phyloP scores from a whole-genome alignment of 2,329 filamentous ascomycete species.

The Delphinella strobiligena region DNA sequence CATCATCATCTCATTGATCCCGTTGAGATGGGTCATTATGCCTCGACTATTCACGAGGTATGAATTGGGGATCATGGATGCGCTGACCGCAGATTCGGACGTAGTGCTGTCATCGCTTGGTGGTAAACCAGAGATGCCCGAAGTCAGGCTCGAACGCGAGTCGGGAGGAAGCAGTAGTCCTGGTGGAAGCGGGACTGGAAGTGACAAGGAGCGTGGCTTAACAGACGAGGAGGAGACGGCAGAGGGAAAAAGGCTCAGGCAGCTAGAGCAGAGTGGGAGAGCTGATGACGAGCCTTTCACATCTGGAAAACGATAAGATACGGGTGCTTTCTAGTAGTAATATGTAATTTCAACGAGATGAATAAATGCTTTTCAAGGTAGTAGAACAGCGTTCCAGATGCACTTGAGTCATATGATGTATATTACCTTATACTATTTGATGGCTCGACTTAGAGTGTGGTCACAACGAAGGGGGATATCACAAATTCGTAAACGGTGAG shows the following conservation, averaged over 20 bases:
- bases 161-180: constrained; percentile 11
- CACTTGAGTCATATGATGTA: too few relatives aligned
- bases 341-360: too few relatives aligned
- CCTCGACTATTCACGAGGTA: constrained; percentile 37
- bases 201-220: constrained; percentile 32
- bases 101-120: constrained; percentile 42
- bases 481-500: too few relatives aligned
- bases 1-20: constrained; percentile 45
- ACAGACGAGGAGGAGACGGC: constrained; percentile 29
- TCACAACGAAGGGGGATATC: too few relatives aligned
- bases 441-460: too few relatives aligned
- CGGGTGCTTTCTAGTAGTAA: background rate
- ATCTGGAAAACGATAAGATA: background rate
- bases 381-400: too few relatives aligned
- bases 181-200: constrained; percentile 20
- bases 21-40: constrained; percentile 38
- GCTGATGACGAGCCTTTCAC: background rate
- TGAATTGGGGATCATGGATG: constrained; percentile 40
- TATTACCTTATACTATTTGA: too few relatives aligned
- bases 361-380: too few relatives aligned
- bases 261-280: background rate
- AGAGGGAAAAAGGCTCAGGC: constrained; percentile 13
- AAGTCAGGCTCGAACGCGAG: constrained; percentile 17
- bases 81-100: constrained; percentile 41
- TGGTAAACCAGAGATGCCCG: constrained; percentile 32